Percentiles rank a stretch among this genome's conserved stretches.
Evolutionary conservation across 495 filamentous ascomycete species (phyloP).

Genomic region (Chaetomium fimeti): DNA sequence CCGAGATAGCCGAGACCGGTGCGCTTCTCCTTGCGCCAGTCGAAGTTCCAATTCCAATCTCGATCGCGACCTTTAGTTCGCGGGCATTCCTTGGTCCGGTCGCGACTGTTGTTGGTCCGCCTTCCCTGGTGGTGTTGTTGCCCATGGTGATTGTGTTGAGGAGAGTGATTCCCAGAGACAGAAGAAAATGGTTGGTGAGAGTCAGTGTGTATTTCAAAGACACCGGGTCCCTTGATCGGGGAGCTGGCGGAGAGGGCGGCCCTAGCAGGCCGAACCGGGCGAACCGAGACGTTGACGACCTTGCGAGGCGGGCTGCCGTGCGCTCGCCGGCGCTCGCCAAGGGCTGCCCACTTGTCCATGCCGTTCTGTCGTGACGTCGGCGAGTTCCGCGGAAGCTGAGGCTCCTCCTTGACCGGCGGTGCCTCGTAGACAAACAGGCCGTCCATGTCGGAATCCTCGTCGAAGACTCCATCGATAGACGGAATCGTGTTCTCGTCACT

Average conservation of each 20-base stretch:
- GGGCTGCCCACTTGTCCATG: conserved; percentile 81
- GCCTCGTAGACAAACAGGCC: conserved; percentile 69
- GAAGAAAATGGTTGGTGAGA: conserved; percentile 29
- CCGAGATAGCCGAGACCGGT: conserved; percentile 71
- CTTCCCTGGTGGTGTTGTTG: conserved; percentile 22
- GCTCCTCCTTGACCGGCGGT: conserved; percentile 43
- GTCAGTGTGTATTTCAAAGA: conserved; percentile 37
- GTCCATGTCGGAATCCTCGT: conserved; percentile 60
- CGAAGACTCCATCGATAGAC: conserved; percentile 42
- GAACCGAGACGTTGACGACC: conserved; percentile 45
- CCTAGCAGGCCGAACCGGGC: conserved; percentile 38
- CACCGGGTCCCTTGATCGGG: conserved; percentile 37
- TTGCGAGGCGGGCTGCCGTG: conserved; percentile 51
- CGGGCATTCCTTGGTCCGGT: conserved; percentile 50
- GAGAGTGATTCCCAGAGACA: conserved; percentile 31
- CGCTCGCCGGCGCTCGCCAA: conserved; percentile 77
- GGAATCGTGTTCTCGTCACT: conserved; percentile 42
- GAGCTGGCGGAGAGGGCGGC: conserved; percentile 35
- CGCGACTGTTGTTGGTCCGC: conserved; percentile 39
- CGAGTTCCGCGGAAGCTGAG: conserved; percentile 41
- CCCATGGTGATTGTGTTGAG: conserved; percentile 22
- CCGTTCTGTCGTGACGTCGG: conserved; percentile 50
- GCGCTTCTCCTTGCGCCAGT: conserved; percentile 67
- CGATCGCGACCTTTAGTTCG: conserved; percentile 50
- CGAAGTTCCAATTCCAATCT: conserved; percentile 55